Evolutionary conservation across 202 grass and related monocot genomes (phyloP), one percentile per base, ranked within the genome.

Genomic region (Digitaria exilis): DNA sequence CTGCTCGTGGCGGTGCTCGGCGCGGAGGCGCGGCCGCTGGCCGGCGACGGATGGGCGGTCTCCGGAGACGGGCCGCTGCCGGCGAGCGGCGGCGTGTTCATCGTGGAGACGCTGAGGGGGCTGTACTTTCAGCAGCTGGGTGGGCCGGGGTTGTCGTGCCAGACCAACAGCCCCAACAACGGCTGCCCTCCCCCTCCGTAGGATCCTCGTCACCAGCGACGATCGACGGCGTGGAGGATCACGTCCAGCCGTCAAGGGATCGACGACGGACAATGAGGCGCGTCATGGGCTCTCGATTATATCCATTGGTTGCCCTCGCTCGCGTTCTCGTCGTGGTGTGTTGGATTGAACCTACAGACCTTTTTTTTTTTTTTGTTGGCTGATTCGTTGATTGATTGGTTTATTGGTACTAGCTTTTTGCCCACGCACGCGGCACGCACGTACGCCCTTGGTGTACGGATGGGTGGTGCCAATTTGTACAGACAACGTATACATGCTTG

Each of bases 151-250:
- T 1, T 46, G 49, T 82, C 88, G 14, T 89, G 88, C 79, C 0
- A 6, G 56, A 89, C 88, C 78, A 78, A 90, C 88, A 90, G 83
- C 78, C 88, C 88, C 3, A 90, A 90, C 83, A 77, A 68, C 73
- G 24, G 48, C 3, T 89, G 88, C 66, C 83, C 78, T 14, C 83
- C n/a, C n/a, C n/a, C 78, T 9, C 83, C 76, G 8, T 83, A 84
- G 68, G 68, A 24, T 13, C 45, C 17, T 39, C 35, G 35, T 12
- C 21, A 4, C 18, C 17, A 41, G 13, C 39, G 21, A 21, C 29
- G 24, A 8, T 9, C 54, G n/a, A 57, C 54, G n/a, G n/a, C n/a
- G n/a, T n/a, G n/a, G n/a, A n/a, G n/a, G n/a, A n/a, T n/a, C n/a
- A n/a, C n/a, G n/a, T n/a, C n/a, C 11, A 60, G 31, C 1, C 43